phyloP scores from a whole-genome alignment of 192 early-diverging fungal species.

The Coemansia sp. region DNA sequence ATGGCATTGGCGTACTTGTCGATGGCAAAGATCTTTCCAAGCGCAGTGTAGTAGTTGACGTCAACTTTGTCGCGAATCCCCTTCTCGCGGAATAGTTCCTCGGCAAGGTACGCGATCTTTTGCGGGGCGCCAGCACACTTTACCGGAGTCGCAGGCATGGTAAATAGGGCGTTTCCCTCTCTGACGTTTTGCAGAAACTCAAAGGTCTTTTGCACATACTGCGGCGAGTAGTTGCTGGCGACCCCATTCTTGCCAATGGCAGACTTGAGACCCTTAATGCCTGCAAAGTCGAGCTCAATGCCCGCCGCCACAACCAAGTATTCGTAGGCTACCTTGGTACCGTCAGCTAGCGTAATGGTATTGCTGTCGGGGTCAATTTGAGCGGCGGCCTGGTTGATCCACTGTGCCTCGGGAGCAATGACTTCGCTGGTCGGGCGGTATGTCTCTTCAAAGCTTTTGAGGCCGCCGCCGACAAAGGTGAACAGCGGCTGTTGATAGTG shows the following conservation, averaged over 20 bases:
- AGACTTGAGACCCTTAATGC: slow-evolving; percentile 72
- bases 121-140: slow-evolving; percentile 89
- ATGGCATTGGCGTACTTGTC: slow-evolving; percentile 80
- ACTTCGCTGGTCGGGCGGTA: slow-evolving; percentile 65
- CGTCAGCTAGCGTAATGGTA: slow-evolving; percentile 64
- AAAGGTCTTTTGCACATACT: slow-evolving; percentile 71
- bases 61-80: slow-evolving; percentile 65
- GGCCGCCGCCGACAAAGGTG: slow-evolving; percentile 85
- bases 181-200: slow-evolving; percentile 67
- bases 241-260: slow-evolving; percentile 80
- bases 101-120: slow-evolving; percentile 85
- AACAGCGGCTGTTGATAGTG: slow-evolving; percentile 90
- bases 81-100: slow-evolving; percentile 74
- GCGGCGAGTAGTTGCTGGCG: slow-evolving; percentile 75
- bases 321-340: slow-evolving; percentile 61
- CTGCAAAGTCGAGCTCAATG: slow-evolving; percentile 74
- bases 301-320: slow-evolving; percentile 76
- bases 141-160: slow-evolving; percentile 82
- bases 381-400: slow-evolving; percentile 71
- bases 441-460: slow-evolving; percentile 75
- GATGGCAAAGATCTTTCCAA: slow-evolving; percentile 83
- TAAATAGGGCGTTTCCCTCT: slow-evolving; percentile 70
- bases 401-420: slow-evolving; percentile 70
- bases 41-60: slow-evolving; percentile 75
- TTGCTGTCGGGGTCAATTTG: slow-evolving; percentile 70